Evolutionary conservation across 441 rosid species (phyloP), one percentile per base, ranked within the genome.

Genomic region (Syzygium malaccense): DNA sequence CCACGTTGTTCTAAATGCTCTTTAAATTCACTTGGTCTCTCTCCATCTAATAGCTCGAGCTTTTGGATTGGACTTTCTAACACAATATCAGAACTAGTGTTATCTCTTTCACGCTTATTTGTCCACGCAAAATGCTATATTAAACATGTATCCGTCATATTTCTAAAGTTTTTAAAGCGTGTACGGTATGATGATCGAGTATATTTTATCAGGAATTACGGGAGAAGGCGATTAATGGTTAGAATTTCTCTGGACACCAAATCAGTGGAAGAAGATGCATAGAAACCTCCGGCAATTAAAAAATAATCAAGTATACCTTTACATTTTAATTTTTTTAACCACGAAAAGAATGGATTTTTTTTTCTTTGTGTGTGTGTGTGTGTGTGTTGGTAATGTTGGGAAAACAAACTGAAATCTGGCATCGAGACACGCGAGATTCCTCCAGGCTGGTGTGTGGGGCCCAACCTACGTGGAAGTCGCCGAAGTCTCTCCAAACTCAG

Each of bases 371-470:
- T 1, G 66, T 5, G 32, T 60, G n/a, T 8, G 48, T 7, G 48
- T 7, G 48, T 45, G 48, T 7, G 8, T 7, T 7, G 66, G n/a
- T 15, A 32, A 13, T 28, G 66, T 17, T 28, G 55, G 15, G 55
- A 15, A 32, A 32, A 60, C n/a, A 32, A 30, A 3, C 49, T 23
- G 51, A 75, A 75, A 75, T 75, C 83, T 41, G 8, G 51, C 83
- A 41, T 41, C 51, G 83, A 23, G 83, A 91, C 96, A 91, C 96
- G 93, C 92, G 95, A 93, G 95, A 93, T 93, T 94, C 95, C 88
- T 86, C 91, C 96, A 94, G 95, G 90, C 95, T 94, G 96, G 90
- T 30, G 30, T 45, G 91, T 91, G 96, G 95, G 87, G 89, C 60
- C 93, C 93, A 6, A 90, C 90, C 88, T 79, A 91, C 91, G 92